Conservation (phyloP, 805 yeast genomes). For the Pichia heedii region DNA sequence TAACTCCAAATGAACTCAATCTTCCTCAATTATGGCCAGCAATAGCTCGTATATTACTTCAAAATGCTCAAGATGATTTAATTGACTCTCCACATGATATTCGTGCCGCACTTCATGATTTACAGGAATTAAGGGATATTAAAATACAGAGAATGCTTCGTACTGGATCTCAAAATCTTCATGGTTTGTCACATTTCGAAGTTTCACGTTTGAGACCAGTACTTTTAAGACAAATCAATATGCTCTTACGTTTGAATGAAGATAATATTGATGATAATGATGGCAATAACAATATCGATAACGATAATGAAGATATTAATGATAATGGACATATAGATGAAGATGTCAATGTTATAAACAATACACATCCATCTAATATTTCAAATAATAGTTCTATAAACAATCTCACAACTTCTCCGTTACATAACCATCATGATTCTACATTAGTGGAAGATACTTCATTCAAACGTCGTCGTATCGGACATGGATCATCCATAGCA, state of each 20-base stretch:
- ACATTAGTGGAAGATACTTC: background rate
- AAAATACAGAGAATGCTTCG: constrained; percentile 74
- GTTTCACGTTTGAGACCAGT: background rate
- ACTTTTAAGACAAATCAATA: background rate
- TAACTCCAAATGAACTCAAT: constrained; percentile 22
- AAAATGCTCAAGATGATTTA: constrained; percentile 68
- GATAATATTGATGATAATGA: background rate
- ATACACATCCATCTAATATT: background rate
- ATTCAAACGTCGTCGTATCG: background rate
- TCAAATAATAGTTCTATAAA: background rate
- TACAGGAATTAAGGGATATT: constrained; percentile 72
- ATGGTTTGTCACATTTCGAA: background rate
- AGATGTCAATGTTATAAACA: too few relatives aligned
- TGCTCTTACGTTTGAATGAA: background rate
- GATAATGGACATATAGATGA: too few relatives aligned
- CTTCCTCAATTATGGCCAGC: constrained; percentile 91
- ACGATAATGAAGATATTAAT: background rate
- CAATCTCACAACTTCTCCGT: background rate
- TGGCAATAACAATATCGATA: too few relatives aligned
- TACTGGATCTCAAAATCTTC: background rate
- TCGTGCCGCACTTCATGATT: constrained; percentile 66
- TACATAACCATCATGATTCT: background rate
- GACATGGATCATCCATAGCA: background rate
- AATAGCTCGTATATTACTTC: constrained; percentile 57
- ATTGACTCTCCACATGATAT: constrained; percentile 63